phyloP scores from a whole-genome alignment of 306 rosid species.

The Quercus rubra region DNA sequence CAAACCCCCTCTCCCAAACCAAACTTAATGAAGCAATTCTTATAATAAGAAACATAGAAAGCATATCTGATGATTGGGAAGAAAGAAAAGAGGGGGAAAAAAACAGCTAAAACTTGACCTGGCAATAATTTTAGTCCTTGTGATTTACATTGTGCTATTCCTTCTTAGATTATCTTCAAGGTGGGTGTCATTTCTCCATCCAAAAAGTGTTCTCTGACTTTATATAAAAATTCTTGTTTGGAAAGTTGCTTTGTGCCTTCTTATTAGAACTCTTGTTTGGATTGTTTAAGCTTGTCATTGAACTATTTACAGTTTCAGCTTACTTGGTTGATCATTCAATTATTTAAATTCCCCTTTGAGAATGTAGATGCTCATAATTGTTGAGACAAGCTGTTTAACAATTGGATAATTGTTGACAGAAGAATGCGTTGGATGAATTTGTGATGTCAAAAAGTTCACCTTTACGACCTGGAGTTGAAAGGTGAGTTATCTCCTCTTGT shows the following conservation, averaged over 20 bases:
- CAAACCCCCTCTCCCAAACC: too few species aligned
- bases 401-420: slow-evolving; percentile 48
- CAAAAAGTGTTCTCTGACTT: too few species aligned
- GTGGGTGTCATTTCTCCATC: neutral
- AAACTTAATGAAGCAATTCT: too few species aligned
- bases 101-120: too few species aligned
- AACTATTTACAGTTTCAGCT: slow-evolving; percentile 11
- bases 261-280: slow-evolving; percentile 1
- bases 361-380: slow-evolving; percentile 14
- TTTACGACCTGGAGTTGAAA: slow-evolving; percentile 84
- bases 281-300: slow-evolving; percentile 17
- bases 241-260: neutral
- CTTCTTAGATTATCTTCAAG: neutral
- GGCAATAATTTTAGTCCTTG: neutral
- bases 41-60: too few species aligned
- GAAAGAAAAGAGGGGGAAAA: too few species aligned
- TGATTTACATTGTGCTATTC: neutral
- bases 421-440: slow-evolving; percentile 66
- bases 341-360: slow-evolving; percentile 9
- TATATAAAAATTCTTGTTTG: neutral
- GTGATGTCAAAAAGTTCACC: slow-evolving; percentile 63
- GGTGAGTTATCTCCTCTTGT: slow-evolving; percentile 54
- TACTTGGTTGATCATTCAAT: neutral
- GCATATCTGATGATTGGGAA: too few species aligned
- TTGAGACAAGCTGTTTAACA: slow-evolving; percentile 18